Conservation (phyloP, 257 asterid species). For the Mentha longifolia region DNA sequence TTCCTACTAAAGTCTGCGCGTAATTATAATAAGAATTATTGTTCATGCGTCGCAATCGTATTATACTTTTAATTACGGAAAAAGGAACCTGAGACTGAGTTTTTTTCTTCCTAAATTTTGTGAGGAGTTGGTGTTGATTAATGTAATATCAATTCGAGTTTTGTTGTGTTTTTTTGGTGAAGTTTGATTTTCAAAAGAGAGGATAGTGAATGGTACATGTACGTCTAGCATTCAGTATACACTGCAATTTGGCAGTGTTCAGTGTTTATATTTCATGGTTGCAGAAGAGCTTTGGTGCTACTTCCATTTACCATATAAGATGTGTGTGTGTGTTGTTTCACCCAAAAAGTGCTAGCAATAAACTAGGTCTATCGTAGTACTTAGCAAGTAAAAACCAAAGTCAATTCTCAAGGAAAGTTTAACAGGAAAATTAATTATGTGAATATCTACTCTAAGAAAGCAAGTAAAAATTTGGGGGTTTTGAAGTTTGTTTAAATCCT, state of each 20-base stretch:
- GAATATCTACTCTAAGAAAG: no score
- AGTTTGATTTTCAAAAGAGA: not conserved
- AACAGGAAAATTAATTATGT: no score
- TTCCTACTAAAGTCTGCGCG: no score
- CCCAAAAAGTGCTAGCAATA: no score
- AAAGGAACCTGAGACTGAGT: not conserved
- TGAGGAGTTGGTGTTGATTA: not conserved
- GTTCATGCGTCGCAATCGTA: not conserved
- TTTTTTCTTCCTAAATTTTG: not conserved
- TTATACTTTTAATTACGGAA: constrained; percentile 11
- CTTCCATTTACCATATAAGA: constrained; percentile 5
- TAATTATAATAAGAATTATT: not conserved
- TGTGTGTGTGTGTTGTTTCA: no score
- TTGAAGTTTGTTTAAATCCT: no score
- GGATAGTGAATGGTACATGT: constrained; percentile 28
- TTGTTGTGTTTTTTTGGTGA: not conserved
- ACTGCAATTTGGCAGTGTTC: constrained; percentile 30
- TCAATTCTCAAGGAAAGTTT: no score
- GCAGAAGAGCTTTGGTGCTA: constrained; percentile 17
- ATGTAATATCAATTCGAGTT: constrained; percentile 6
- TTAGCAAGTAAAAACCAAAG: no score
- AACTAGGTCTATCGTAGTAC: no score
- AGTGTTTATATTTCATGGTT: constrained; percentile 22
- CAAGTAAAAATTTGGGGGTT: no score
- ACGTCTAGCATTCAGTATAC: constrained; percentile 32